Percentiles rank a stretch among this genome's conserved stretches.
Evolutionary conservation across 2,329 filamentous ascomycete genomes (phyloP).

Genomic region (Akanthomyces dipterigenus): DNA sequence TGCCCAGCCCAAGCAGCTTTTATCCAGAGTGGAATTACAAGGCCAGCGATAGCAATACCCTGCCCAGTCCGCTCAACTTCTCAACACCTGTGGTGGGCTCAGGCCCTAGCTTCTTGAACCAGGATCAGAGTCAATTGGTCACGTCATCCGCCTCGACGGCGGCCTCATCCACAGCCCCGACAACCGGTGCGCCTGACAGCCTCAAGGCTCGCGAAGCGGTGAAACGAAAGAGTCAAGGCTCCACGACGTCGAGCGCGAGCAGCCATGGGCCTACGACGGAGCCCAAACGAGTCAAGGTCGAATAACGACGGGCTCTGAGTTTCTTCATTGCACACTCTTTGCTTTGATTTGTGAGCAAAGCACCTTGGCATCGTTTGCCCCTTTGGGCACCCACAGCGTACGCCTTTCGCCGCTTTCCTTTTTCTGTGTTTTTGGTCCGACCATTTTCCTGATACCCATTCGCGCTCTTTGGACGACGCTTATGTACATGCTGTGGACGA

Average conservation of each 20-base stretch:
- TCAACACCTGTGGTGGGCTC: conserved; percentile 67
- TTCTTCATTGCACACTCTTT: not conserved
- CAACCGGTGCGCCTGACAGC: not conserved
- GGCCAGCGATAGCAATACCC: conserved; percentile 68
- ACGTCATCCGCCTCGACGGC: not conserved
- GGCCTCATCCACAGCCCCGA: not conserved
- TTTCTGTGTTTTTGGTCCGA: not conserved
- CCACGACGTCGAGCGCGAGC: not conserved
- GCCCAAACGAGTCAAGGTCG: conserved; percentile 12
- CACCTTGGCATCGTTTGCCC: not conserved
- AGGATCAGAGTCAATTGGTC: conserved; percentile 35
- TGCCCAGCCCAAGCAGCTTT: conserved; percentile 87
- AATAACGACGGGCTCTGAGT: conserved; percentile 2
- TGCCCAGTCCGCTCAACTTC: conserved; percentile 89
- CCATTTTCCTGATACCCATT: conserved; percentile 11
- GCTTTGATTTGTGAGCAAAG: not conserved
- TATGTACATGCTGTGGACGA: conserved; percentile 9
- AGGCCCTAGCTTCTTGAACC: conserved; percentile 56
- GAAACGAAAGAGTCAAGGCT: conserved; percentile 12
- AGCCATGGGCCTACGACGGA: not conserved
- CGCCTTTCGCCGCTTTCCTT: not conserved
- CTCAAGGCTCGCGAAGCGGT: conserved; percentile 2
- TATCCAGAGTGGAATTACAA: conserved; percentile 85
- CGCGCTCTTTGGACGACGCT: conserved; percentile 3
- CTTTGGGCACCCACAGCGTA: not conserved